Evolutionary conservation across 352 stramenopile genomes (phyloP).

Genomic region (Pythium dissimile): DNA sequence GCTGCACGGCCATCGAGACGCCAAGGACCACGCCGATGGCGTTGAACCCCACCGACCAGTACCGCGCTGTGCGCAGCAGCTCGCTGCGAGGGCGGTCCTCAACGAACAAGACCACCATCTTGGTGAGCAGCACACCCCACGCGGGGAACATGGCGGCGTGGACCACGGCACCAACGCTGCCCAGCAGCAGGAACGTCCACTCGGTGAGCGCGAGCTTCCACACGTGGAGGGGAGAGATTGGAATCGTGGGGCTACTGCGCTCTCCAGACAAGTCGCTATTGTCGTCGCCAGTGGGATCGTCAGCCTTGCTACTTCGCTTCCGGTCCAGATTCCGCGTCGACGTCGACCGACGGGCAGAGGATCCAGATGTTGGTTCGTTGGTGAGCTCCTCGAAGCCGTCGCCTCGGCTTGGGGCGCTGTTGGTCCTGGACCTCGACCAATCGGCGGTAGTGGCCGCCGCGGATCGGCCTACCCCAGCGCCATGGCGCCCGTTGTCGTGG

Average conservation of each 20-base stretch:
- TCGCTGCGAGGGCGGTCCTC: conserved; percentile 6
- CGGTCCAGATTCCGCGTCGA: no score
- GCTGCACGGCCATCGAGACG: not conserved
- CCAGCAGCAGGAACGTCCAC: conserved; percentile 29
- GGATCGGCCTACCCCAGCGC: conserved; percentile 63
- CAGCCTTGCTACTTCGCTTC: no score
- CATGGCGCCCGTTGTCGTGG: conserved; percentile 70
- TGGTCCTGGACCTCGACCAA: no score
- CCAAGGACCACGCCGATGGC: conserved; percentile 8
- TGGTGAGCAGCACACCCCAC: conserved; percentile 26
- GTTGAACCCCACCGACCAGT: conserved; percentile 27
- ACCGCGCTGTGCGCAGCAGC: conserved; percentile 11
- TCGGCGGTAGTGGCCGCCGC: no score
- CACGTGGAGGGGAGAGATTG: conserved; percentile 12
- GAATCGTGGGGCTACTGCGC: no score
- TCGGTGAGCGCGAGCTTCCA: conserved; percentile 24
- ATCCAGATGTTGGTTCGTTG: no score
- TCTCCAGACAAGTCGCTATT: conserved; percentile 29
- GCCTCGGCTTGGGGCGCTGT: no score
- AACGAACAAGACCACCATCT: conserved; percentile 28
- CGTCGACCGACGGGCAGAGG: no score
- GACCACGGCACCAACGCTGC: conserved; percentile 35
- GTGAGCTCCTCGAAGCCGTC: no score
- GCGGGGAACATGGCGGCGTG: conserved; percentile 29
- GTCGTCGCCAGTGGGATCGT: no score